phyloP scores from a whole-genome alignment of 306 rosid species.

The Carpinus fangiana region DNA sequence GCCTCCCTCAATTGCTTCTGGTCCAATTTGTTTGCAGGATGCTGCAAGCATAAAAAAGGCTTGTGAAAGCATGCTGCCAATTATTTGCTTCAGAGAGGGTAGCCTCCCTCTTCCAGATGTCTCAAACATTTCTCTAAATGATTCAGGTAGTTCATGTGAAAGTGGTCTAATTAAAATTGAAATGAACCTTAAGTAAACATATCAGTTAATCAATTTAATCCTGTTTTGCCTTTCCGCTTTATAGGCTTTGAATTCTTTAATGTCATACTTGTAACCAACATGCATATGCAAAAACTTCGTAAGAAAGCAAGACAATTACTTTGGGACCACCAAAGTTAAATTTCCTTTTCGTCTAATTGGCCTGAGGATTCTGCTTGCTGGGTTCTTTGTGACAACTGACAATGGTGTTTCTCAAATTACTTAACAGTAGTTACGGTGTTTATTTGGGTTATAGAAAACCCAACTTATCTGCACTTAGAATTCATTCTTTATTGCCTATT shows the following conservation, averaged over 20 bases:
- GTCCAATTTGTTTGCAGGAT: constrained; percentile 55
- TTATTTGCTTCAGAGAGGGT: constrained; percentile 87
- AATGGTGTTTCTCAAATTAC: background rate
- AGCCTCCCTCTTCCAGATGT: constrained; percentile 87
- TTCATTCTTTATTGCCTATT: constrained; percentile 19
- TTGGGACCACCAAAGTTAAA: background rate
- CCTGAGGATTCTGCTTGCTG: background rate
- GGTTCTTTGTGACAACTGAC: background rate
- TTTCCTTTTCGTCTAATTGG: background rate
- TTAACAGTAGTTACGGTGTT: background rate
- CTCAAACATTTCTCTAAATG: constrained; percentile 53
- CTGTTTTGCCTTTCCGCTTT: constrained; percentile 10
- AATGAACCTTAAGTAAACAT: constrained; percentile 7
- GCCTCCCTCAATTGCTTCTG: constrained; percentile 24
- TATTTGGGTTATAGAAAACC: constrained; percentile 13
- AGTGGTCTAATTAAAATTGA: constrained; percentile 14
- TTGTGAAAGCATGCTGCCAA: constrained; percentile 54
- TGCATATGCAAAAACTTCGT: background rate
- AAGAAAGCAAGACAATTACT: background rate
- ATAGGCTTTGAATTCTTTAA: background rate
- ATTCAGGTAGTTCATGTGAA: constrained; percentile 53
- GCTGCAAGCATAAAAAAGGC: constrained; percentile 43
- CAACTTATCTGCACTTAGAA: background rate
- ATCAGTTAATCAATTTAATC: constrained; percentile 17
- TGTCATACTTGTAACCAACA: background rate